These are phyloP conservation scores for Phytophthora fragariaefolia DNA, from an alignment of 352 stramenopile genomes.

Conservation along the genomic window DNA sequence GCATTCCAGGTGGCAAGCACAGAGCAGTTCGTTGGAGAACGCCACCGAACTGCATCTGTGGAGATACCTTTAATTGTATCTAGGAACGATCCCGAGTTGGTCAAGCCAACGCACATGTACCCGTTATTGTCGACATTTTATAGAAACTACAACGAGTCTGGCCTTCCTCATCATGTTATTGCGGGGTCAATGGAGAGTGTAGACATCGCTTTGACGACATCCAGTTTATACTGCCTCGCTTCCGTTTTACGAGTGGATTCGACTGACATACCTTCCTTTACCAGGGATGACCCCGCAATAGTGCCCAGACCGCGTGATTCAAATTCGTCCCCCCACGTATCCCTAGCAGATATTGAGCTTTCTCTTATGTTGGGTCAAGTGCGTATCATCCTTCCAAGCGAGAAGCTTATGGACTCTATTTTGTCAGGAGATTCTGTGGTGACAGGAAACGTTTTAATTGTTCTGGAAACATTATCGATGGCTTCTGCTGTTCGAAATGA, in stretches of 20 bases:
- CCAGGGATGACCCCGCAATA: not conserved
- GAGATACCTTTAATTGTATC: slow-evolving; percentile 47
- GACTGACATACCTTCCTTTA: not conserved
- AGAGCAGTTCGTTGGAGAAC: slow-evolving; percentile 1
- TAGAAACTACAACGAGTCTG: slow-evolving; percentile 55
- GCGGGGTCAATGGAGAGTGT: slow-evolving; percentile 54
- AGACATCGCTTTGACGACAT: slow-evolving; percentile 55
- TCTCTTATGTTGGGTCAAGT: slow-evolving; percentile 55
- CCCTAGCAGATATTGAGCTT: slow-evolving; percentile 44
- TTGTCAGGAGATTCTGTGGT: slow-evolving; percentile 13
- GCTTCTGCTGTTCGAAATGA: slow-evolving; percentile 53
- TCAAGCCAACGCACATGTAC: slow-evolving; percentile 30
- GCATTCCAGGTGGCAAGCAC: slow-evolving; percentile 34
- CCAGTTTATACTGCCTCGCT: slow-evolving; percentile 51
- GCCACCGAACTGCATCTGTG: not conserved
- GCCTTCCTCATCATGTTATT: slow-evolving; percentile 35
- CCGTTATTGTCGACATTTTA: slow-evolving; percentile 52
- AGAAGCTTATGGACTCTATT: slow-evolving; percentile 44
- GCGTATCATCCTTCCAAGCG: slow-evolving; percentile 59
- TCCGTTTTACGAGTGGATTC: slow-evolving; percentile 27
- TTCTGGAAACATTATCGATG: slow-evolving; percentile 58
- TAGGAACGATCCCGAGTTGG: slow-evolving; percentile 21
- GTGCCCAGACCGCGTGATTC: not conserved
- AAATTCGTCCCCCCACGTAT: not conserved
- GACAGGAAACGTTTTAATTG: slow-evolving; percentile 43